Percentiles rank a stretch among this genome's conserved stretches.
Conservation (phyloP, 169 alveolate genomes). For the Theileria parva region DNA sequence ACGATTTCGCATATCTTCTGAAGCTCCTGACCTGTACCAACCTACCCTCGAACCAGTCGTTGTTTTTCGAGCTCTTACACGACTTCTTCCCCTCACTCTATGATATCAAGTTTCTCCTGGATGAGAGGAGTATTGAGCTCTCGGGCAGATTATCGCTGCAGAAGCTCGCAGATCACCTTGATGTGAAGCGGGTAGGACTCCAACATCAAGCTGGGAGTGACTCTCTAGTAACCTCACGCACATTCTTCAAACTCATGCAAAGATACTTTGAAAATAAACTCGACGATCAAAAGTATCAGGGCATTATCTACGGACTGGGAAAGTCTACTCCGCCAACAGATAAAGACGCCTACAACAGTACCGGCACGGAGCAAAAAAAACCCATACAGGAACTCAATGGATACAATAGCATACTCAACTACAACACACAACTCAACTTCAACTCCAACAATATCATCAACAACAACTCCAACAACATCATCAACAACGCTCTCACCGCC, state of each 20-base stretch:
- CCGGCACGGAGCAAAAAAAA: background rate
- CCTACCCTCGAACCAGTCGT: conserved; percentile 91
- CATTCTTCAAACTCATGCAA: conserved; percentile 89
- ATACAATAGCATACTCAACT: background rate
- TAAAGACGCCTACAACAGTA: background rate
- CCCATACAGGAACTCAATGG: background rate
- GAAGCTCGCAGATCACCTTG: conserved; percentile 83
- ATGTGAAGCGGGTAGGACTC: conserved; percentile 92
- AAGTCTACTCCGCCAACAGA: conserved; percentile 31
- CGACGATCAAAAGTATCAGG: conserved; percentile 81
- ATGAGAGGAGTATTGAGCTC: conserved; percentile 82
- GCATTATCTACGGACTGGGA: conserved; percentile 86
- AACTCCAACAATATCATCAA: background rate
- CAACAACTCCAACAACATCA: background rate
- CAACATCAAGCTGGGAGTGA: conserved; percentile 99
- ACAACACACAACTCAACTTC: background rate
- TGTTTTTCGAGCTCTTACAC: conserved; percentile 86
- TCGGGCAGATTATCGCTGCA: conserved; percentile 82
- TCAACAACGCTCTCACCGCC: no score
- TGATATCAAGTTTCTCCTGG: conserved; percentile 91
- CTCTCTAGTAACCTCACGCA: conserved; percentile 91
- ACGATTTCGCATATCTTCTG: conserved; percentile 96
- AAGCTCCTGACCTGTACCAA: conserved; percentile 87
- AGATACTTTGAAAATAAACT: conserved; percentile 80
- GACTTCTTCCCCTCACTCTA: conserved; percentile 93